Base-by-base conservation (phyloP, 1,139 yeast species). In the Protomyces inouyei region DNA sequence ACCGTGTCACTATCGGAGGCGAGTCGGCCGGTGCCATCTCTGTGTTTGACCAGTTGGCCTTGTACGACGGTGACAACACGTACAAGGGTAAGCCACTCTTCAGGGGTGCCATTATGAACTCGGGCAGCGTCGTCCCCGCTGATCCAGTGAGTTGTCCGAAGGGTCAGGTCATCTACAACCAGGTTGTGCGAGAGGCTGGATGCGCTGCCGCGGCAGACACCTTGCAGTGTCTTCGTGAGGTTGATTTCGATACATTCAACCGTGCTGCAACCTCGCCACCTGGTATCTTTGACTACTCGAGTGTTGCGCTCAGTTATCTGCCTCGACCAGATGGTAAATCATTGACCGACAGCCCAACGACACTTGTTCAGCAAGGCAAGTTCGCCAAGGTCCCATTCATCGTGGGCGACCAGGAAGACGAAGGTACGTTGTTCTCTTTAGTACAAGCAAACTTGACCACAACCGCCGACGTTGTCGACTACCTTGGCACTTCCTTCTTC, bases 1-100 rank as follows among this genome's bases (percentile, higher is more conserved):
- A 70, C 14, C 70, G 69, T 53, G 71, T 77, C 52, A 57, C 61
- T 3, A 25, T 51, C 38, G 52, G 32, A n/a, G 61, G 61, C 12
- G 56, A 57, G 12, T 37, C 52, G n/a, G 61, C 61, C 8, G 61
- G 61, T 25, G 37, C 46, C 35, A 37, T 57, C 38, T n/a, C 28
- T 21, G 55, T 52, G 3, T 35, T 52, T 52, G 55, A 52, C 2
- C 55, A 52, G 23, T 32, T 52, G 55, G 55, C 43, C 10, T 35
- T 52, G 18, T 52, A 35, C 43, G 43, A 36, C 23, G 55, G 55
- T 14, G 43, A 52, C 55, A 52, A 52, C 25, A 52, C 40, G 23
- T 52, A 52, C 28, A 52, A 52, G 28, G 55, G 55, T 25, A 52
- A 52, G 14, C 40, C 55, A n/a, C 25, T 52, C 25, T 52, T 52